A percentile compares a stretch with the other conserved stretches of the same genome.
Evolutionary conservation across 331 rosid genomes (phyloP).

Genomic region (Malus hybrid): DNA sequence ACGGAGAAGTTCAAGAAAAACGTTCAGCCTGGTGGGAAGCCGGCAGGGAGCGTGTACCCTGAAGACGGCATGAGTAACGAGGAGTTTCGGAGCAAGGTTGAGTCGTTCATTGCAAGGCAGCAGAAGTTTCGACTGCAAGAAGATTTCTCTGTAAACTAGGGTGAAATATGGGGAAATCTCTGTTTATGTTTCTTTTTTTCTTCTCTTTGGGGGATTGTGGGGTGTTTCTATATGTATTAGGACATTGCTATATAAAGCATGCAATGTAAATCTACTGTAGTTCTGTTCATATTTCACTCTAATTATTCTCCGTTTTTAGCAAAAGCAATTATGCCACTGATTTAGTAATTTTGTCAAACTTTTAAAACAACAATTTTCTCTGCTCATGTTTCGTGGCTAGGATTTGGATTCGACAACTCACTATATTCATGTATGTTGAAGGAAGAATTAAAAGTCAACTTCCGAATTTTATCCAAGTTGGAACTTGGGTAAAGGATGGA

Average conservation of each 20-base stretch:
- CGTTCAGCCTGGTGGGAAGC: neutral
- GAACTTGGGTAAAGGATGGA: neutral
- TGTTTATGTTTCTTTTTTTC: neutral
- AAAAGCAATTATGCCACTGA: no score
- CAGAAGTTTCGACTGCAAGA: conserved; percentile 63
- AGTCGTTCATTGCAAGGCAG: conserved; percentile 77
- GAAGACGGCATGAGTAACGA: conserved; percentile 69
- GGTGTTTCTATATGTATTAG: neutral
- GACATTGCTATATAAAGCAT: neutral
- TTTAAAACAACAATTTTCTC: no score
- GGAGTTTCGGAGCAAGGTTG: conserved; percentile 65
- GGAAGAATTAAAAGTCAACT: neutral
- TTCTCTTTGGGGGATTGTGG: neutral
- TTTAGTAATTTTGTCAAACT: no score
- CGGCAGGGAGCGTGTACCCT: conserved; percentile 14
- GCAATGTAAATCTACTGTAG: neutral
- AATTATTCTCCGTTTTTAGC: no score
- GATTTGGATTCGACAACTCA: neutral
- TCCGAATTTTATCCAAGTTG: neutral
- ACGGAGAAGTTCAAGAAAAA: conserved; percentile 31
- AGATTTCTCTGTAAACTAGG: conserved; percentile 9
- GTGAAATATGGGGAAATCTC: neutral
- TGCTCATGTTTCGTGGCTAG: neutral
- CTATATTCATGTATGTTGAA: neutral
- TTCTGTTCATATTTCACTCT: neutral